Evolutionary conservation across 2,329 filamentous ascomycete genomes (phyloP).

Genomic region (Niveomyces coronatus): DNA sequence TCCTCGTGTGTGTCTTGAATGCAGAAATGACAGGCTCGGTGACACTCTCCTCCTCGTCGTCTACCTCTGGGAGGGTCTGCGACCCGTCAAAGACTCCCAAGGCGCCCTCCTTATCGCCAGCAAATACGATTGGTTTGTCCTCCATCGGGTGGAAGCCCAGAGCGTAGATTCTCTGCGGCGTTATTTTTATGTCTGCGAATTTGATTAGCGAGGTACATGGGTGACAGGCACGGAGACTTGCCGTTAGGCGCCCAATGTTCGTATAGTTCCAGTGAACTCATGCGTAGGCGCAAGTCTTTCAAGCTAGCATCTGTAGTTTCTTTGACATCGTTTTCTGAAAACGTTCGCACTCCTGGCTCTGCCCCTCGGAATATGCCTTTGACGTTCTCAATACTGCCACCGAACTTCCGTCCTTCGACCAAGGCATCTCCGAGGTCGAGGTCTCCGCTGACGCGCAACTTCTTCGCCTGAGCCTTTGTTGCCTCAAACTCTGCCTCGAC

Average conservation of each 20-base stretch:
- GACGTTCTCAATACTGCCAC: constrained; percentile 56
- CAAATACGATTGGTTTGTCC: constrained; percentile 82
- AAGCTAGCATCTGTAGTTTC: constrained; percentile 69
- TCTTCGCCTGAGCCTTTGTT: constrained; percentile 45
- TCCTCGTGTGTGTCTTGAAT: constrained; percentile 81
- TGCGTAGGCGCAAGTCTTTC: constrained; percentile 61
- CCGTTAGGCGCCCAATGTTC: constrained; percentile 74
- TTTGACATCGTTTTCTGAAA: constrained; percentile 72
- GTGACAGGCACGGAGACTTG: constrained; percentile 25
- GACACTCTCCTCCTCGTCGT: constrained; percentile 59
- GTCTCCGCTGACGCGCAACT: constrained; percentile 39
- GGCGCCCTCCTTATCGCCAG: constrained; percentile 86
- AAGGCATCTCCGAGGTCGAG: constrained; percentile 67
- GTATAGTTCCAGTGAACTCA: constrained; percentile 71
- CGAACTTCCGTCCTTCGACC: constrained; percentile 70
- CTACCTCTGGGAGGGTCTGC: constrained; percentile 50
- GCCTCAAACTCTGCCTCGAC: constrained; percentile 36
- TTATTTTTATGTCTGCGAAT: constrained; percentile 71
- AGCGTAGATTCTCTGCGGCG: constrained; percentile 76
- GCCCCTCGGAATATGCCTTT: constrained; percentile 51
- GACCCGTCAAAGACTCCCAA: constrained; percentile 87
- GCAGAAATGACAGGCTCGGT: constrained; percentile 73
- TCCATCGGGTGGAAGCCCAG: constrained; percentile 80
- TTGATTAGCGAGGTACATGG: constrained; percentile 1
- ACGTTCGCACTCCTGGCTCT: constrained; percentile 73